Conservation (phyloP, 1,139 yeast genomes). For the Yamadazyma jaroonii region DNA sequence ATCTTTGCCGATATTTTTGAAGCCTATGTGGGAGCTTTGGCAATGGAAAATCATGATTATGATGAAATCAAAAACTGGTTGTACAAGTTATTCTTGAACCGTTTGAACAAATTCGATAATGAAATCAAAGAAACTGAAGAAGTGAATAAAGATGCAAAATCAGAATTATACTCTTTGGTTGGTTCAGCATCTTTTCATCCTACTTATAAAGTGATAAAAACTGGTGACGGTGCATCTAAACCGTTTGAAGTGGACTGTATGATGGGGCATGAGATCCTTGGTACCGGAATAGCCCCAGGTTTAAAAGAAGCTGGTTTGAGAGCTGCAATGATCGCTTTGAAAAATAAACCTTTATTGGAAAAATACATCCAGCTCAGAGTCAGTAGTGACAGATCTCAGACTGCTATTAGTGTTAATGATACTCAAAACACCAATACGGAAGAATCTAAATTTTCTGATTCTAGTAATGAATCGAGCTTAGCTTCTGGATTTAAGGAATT, state of each 20-base stretch:
- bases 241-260: constrained; percentile 64
- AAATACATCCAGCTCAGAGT: constrained; percentile 62
- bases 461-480: neutral
- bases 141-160: constrained; percentile 64
- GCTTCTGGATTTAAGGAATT: constrained; percentile 2
- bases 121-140: constrained; percentile 29
- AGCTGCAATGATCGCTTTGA: constrained; percentile 70
- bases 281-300: constrained; percentile 60
- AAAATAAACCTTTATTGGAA: constrained; percentile 58
- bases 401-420: neutral
- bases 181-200: constrained; percentile 75
- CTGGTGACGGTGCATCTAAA: constrained; percentile 52
- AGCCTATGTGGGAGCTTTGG: constrained; percentile 86
- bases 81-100: constrained; percentile 40
- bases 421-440: neutral
- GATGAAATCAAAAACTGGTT: constrained; percentile 61
- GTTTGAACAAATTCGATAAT: constrained; percentile 24
- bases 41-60: constrained; percentile 52
- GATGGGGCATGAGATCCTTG: constrained; percentile 55
- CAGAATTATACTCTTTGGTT: constrained; percentile 71
- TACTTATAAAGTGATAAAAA: constrained; percentile 52
- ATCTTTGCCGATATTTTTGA: constrained; percentile 79
- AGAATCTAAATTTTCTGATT: neutral
- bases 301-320: constrained; percentile 65
- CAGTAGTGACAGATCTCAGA: constrained; percentile 16